These are phyloP conservation scores for Pythium brassicae DNA, from an alignment of 352 stramenopile species.

Conservation along the genomic window DNA sequence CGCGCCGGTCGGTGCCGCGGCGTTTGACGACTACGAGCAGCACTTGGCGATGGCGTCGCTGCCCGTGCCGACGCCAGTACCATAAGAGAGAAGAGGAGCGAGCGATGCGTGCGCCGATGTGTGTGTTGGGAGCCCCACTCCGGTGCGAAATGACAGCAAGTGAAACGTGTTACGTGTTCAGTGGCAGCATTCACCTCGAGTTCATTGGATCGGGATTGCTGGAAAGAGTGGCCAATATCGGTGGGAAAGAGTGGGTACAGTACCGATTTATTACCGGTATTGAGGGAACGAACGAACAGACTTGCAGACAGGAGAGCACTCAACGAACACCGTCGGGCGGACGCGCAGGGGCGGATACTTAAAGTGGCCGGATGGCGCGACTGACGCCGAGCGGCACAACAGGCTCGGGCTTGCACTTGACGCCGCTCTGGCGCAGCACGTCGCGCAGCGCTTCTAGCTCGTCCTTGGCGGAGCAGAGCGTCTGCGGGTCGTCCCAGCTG, in stretches of 20 bases:
- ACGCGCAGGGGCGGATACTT: not conserved
- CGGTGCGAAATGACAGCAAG: too few relatives aligned
- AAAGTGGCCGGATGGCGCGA: conserved; percentile 53
- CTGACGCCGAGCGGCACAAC: conserved; percentile 45
- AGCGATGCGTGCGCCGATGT: not conserved
- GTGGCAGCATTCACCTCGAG: too few relatives aligned
- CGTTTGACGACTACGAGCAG: conserved; percentile 8
- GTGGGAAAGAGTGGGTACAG: too few relatives aligned
- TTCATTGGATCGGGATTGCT: too few relatives aligned
- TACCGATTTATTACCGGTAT: too few relatives aligned
- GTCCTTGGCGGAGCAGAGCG: conserved; percentile 74
- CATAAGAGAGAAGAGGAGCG: not conserved
- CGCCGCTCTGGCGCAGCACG: conserved; percentile 24
- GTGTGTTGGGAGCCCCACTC: not conserved
- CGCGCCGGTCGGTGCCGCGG: too few relatives aligned
- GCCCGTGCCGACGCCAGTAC: conserved; percentile 5
- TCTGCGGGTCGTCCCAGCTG: conserved; percentile 77
- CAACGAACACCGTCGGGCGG: not conserved
- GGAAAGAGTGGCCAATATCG: too few relatives aligned
- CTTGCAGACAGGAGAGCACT: not conserved
- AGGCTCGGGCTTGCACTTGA: conserved; percentile 25
- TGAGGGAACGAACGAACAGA: too few relatives aligned
- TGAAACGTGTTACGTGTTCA: not conserved
- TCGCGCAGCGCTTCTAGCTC: conserved; percentile 45
- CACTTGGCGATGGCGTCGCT: conserved; percentile 14